Conservation (phyloP, 768 basidiomycete species). For the Pleurotus pulmonarius region DNA sequence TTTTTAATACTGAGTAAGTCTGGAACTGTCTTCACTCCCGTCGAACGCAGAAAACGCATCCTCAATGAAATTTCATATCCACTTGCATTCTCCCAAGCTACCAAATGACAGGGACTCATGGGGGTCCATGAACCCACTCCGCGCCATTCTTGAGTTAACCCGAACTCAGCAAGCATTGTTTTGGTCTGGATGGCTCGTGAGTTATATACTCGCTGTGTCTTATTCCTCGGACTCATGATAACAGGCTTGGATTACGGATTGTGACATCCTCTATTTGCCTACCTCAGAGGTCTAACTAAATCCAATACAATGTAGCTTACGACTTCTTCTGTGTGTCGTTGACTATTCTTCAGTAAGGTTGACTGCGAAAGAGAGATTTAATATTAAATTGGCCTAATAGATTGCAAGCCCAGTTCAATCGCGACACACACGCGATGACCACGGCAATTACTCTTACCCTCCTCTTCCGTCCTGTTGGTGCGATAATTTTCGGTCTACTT, state of each 20-base stretch:
- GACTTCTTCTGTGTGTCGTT: conserved; percentile 67
- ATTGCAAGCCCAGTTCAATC: conserved; percentile 8
- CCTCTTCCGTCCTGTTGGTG: conserved; percentile 60
- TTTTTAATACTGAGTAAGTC: too few species aligned
- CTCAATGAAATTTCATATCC: background rate
- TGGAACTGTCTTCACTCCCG: conserved; percentile 2
- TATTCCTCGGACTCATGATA: background rate
- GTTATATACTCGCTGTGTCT: background rate
- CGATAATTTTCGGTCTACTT: conserved; percentile 22
- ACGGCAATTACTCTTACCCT: conserved; percentile 70
- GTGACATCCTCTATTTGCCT: background rate
- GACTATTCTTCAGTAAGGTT: conserved; percentile 17
- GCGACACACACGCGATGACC: conserved; percentile 22
- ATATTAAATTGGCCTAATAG: background rate
- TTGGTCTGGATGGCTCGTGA: conserved; percentile 32
- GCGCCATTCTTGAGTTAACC: conserved; percentile 19
- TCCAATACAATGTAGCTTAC: conserved; percentile 31
- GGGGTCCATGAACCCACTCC: conserved; percentile 9
- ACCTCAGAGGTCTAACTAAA: background rate
- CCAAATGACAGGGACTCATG: background rate
- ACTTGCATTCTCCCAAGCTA: background rate
- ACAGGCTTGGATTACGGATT: conserved; percentile 10
- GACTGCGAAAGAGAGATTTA: background rate
- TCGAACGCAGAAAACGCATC: background rate
- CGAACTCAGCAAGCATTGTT: conserved; percentile 39